Conservation (phyloP, 352 stramenopile species). For the Globisporangium megalacanthum region DNA sequence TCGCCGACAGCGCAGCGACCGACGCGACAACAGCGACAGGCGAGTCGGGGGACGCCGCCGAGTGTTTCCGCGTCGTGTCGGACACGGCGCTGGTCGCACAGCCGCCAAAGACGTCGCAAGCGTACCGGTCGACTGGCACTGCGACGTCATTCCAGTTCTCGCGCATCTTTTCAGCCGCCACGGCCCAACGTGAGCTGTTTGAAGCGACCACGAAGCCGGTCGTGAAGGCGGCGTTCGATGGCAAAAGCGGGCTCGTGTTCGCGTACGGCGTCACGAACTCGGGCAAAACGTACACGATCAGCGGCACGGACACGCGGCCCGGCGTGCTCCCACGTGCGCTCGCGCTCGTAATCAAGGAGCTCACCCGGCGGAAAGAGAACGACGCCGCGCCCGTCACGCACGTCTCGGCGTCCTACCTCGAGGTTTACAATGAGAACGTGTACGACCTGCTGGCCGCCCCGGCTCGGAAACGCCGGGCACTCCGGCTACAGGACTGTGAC, state of each 20-base stretch:
- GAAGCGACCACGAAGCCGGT: conserved; percentile 85
- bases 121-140: conserved; percentile 68
- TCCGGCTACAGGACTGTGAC: conserved; percentile 80
- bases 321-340: conserved; percentile 85
- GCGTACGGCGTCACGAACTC: conserved; percentile 98
- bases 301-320: conserved; percentile 73
- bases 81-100: conserved; percentile 57
- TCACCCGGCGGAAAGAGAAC: conserved; percentile 44
- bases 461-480: conserved; percentile 45
- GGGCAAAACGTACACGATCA: conserved; percentile 98
- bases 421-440: conserved; percentile 99
- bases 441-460: conserved; percentile 91
- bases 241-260: conserved; percentile 92
- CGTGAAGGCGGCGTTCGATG: conserved; percentile 84
- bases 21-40: background rate
- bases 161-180: conserved; percentile 74
- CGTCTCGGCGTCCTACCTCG: conserved; percentile 92
- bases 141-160: conserved; percentile 80
- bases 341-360: conserved; percentile 55
- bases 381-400: conserved; percentile 30
- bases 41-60: conserved; percentile 13
- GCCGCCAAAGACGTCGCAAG: conserved; percentile 66
- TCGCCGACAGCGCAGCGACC: background rate
- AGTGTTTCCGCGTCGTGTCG: conserved; percentile 68
- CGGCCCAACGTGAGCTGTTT: conserved; percentile 90